Conservation (phyloP, 2,329 filamentous ascomycete genomes). For the Phaeosphaeria sp. region DNA sequence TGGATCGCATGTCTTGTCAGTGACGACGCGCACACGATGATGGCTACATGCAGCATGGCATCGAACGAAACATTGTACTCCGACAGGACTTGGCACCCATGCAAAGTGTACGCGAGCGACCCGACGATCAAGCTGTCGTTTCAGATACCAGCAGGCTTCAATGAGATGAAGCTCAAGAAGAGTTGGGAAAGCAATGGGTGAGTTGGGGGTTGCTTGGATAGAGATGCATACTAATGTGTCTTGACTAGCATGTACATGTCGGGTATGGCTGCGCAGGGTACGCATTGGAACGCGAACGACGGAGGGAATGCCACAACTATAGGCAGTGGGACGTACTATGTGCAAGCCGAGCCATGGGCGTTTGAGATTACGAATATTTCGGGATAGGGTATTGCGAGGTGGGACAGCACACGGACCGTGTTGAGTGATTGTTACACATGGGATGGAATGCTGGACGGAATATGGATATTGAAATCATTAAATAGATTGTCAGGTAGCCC, state of each 20-base stretch:
- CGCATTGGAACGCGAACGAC: not conserved
- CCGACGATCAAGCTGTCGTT: not conserved
- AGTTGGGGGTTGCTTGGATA: not conserved
- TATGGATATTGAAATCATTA: constrained; percentile 6
- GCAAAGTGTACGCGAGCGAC: not conserved
- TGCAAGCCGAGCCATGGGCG: not conserved
- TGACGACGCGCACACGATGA: not conserved
- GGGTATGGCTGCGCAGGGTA: not conserved
- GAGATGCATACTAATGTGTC: not conserved
- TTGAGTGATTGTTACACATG: not conserved
- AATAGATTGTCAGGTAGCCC: constrained; percentile 42
- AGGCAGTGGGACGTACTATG: not conserved
- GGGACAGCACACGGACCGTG: not conserved
- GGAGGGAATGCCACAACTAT: not conserved
- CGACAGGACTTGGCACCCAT: not conserved
- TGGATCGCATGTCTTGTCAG: not conserved
- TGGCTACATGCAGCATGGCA: not conserved
- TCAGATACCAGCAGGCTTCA: not conserved
- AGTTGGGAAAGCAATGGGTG: not conserved
- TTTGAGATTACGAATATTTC: not conserved
- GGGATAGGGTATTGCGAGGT: not conserved
- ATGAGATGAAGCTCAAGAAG: not conserved
- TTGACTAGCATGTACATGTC: not conserved
- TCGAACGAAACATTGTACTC: not conserved
- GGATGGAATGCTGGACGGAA: not conserved